Percentiles rank a stretch among this genome's conserved stretches.
These are phyloP conservation scores for Knoxdaviesia capensis DNA, from an alignment of 2,329 filamentous ascomycete species.

Conservation along the genomic window DNA sequence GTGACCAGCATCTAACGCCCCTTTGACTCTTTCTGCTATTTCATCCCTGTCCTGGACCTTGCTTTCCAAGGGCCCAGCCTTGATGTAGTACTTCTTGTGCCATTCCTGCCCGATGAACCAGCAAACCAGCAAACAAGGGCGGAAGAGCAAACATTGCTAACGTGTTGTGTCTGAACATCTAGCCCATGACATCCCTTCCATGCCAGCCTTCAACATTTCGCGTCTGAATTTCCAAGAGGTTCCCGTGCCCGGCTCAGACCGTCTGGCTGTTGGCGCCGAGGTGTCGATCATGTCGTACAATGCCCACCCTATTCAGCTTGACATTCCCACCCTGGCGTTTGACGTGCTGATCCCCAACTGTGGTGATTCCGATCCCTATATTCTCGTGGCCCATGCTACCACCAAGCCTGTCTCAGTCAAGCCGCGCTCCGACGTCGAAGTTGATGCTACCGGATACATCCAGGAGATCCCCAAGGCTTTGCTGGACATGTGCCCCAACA, in stretches of 20 bases:
- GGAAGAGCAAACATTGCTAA: constrained; percentile 11
- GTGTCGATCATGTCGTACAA: constrained; percentile 55
- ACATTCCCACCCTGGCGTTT: constrained; percentile 63
- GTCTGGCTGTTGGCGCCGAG: constrained; percentile 59
- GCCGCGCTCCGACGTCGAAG: constrained; percentile 45
- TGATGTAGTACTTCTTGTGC: constrained; percentile 4
- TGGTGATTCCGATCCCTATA: constrained; percentile 45
- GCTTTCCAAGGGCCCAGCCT: not conserved
- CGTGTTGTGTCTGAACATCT: constrained; percentile 14
- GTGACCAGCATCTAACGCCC: constrained; percentile 2
- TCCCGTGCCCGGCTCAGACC: constrained; percentile 22
- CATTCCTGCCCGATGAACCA: not conserved
- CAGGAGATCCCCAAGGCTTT: constrained; percentile 54
- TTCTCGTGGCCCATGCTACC: constrained; percentile 57
- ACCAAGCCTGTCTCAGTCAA: constrained; percentile 47
- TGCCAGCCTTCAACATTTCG: constrained; percentile 70
- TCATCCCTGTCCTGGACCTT: not conserved
- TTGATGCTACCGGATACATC: constrained; percentile 54
- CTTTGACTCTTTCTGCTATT: not conserved
- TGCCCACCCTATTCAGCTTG: constrained; percentile 56
- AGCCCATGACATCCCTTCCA: constrained; percentile 50
- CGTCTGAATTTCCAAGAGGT: constrained; percentile 63
- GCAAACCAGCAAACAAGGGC: no score
- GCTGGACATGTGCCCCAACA: constrained; percentile 53
- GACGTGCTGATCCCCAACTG: constrained; percentile 75